Base-by-base conservation (phyloP, 371 early-diverging fungal genomes). In the Apophysomyces ossiformis region DNA sequence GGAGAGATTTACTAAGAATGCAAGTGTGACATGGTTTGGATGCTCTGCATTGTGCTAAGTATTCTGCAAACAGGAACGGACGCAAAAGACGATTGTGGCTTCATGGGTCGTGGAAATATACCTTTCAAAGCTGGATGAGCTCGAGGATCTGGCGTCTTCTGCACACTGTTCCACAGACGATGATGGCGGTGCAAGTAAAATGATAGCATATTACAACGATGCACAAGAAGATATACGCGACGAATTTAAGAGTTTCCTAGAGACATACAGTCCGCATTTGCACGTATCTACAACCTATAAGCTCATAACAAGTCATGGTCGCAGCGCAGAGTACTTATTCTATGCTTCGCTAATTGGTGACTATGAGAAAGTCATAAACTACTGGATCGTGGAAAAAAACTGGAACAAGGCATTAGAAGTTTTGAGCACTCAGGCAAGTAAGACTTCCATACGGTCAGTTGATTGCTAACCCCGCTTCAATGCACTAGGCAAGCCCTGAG, bases 91-190 rank as follows among this genome's bases (percentile, higher is more conserved):
- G 4, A 79, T 97, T 46, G 65, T 96, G 8, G 87, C 90, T 1
- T 94, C 92, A 44, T 97, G 97, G 97, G 84, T 95, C 6, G 84
- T 95, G 8, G 96, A 96, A 71, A 75, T 96, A 15, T 94, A 90
- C 65, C 78, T 96, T 32, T 83, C 86, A 59, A 85, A 89, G 63
- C 70, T 96, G 60, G 92, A 94, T 68, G 76, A 85, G 11, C 63
- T 92, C 7, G 92, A 92, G 36, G 89, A 90, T 50, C 57, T 75
- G 60, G 75, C 82, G 4, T 78, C 81, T 3, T 85, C 86, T 0
- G 76, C 81, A 3, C 74, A 79, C 45, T 50, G 54, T 11, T 74
- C 79, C 37, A 70, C 81, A 6, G 63, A 70, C 2, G 57, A 41
- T 7, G 44, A 18, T 60, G 39, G 36, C 26, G 50, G 59, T 7